phyloP scores from a whole-genome alignment of 495 filamentous ascomycete species.

The Aspergillus egyptiacus region DNA sequence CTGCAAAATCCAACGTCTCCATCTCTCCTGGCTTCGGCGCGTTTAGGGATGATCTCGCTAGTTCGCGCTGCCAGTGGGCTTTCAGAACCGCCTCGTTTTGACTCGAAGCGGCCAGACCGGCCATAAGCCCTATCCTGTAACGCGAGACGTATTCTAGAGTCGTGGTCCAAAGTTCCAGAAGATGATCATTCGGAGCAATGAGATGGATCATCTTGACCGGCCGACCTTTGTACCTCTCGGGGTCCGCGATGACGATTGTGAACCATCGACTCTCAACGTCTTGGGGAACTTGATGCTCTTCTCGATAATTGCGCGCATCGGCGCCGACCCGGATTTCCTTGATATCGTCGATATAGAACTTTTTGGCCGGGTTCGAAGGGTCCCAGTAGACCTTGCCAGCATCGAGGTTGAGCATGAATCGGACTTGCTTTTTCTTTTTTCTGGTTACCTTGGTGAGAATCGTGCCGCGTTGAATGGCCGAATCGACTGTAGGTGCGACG shows the following conservation, averaged over 20 bases:
- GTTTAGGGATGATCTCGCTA: conserved; percentile 59
- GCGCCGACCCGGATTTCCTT: conserved; percentile 77
- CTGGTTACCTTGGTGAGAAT: conserved; percentile 73
- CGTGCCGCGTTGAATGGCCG: conserved; percentile 68
- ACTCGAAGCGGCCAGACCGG: conserved; percentile 67
- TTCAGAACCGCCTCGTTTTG: conserved; percentile 72
- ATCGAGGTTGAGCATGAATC: conserved; percentile 71
- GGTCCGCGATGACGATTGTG: conserved; percentile 75
- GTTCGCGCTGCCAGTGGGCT: conserved; percentile 81
- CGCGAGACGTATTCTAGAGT: conserved; percentile 74
- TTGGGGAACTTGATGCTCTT: conserved; percentile 66
- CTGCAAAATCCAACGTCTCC: conserved; percentile 65
- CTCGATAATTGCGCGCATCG: conserved; percentile 83
- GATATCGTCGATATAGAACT: conserved; percentile 91
- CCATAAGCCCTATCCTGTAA: conserved; percentile 82
- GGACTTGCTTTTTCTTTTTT: conserved; percentile 68
- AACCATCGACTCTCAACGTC: conserved; percentile 68
- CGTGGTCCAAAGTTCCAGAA: conserved; percentile 71
- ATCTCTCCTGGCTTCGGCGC: conserved; percentile 51
- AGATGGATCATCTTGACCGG: conserved; percentile 75
- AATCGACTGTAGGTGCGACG: conserved; percentile 64
- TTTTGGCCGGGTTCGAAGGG: conserved; percentile 66
- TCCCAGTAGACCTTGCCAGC: conserved; percentile 86
- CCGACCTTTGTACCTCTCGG: conserved; percentile 59
- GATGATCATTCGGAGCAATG: conserved; percentile 62